Base-by-base conservation (phyloP, 1,284 basidiomycete genomes). In the Thecaphora thlaspeos region DNA sequence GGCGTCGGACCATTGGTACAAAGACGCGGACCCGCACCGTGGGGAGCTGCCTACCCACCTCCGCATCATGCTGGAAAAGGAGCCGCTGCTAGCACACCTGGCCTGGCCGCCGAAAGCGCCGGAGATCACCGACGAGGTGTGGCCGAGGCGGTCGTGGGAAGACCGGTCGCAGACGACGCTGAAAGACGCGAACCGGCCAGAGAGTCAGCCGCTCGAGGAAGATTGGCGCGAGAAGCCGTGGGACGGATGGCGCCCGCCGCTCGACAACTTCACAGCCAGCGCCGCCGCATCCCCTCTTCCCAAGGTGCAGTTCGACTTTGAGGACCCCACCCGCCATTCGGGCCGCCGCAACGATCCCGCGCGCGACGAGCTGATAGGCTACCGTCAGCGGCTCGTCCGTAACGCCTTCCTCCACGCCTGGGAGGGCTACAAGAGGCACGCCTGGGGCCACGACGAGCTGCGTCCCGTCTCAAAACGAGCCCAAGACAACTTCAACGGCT, bases 361-460 rank as follows among this genome's bases (percentile, higher is more conserved):
- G 23, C 54, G 70, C 14, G 75, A 76, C 22, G 48, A 57, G 36
- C 38, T 72, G 15, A 43, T 70, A 4, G 52, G 52, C 23, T 48
- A 59, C 41, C 63, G 74, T n/a, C 70, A 71, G 45, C 55, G 45
- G 47, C 58, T 67, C 70, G 85, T 87, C 42, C 82, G 81, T 62
- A 79, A 80, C n/a, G 83, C 84, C 4, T 87, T 85, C 69, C 51
- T 81, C 26, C 82, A 83, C 61, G 82, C 84, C 0, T 85, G 83
- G 77, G 78, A 79, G 21, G 83, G 81, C 3, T 86, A 87, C 69
- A 80, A 81, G 55, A 68, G 75, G 32, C 65, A 80, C 55, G 85
- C 85, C 2, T 84, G 81, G 61, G 84, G 85, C 1, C 79, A 81
- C 42, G 85, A 87, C 69, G 86, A 87, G 73, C 71, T 87, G 18